Conservation (phyloP, 2,329 filamentous ascomycete genomes). For the Arthrobotrys megalospora region DNA sequence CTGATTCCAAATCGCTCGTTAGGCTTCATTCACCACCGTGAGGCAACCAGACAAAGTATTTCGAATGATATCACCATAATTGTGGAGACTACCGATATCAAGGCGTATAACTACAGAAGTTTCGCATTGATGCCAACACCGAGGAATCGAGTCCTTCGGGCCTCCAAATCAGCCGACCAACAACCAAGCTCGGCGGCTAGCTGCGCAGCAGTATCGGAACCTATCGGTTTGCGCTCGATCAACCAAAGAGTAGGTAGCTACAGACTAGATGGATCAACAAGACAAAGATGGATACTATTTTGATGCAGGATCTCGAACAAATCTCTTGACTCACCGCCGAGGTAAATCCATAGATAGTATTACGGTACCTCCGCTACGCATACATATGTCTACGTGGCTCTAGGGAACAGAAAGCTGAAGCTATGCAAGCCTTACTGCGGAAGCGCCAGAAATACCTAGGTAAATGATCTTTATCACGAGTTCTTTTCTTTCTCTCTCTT, state of each 20-base stretch:
- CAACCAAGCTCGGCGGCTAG: background rate
- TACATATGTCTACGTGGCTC: slow-evolving; percentile 46
- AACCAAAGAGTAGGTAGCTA: background rate
- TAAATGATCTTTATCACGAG: slow-evolving; percentile 33
- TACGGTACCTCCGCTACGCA: slow-evolving; percentile 44
- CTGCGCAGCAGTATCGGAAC: slow-evolving; percentile 20
- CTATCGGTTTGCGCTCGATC: slow-evolving; percentile 8
- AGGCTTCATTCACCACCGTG: slow-evolving; percentile 43
- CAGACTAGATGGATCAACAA: background rate
- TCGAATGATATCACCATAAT: slow-evolving; percentile 31
- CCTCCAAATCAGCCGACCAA: slow-evolving; percentile 23
- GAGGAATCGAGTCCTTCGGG: slow-evolving; percentile 30
- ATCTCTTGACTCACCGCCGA: slow-evolving; percentile 40
- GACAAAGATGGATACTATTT: slow-evolving; percentile 15
- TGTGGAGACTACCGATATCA: slow-evolving; percentile 8
- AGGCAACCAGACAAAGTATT: slow-evolving; percentile 35
- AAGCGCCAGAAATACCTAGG: slow-evolving; percentile 10
- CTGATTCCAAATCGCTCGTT: slow-evolving; percentile 48
- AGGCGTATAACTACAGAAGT: slow-evolving; percentile 19
- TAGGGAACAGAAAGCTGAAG: slow-evolving; percentile 15
- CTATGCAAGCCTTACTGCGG: slow-evolving; percentile 3
- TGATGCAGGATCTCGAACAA: slow-evolving; percentile 41
- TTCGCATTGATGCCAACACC: slow-evolving; percentile 26
- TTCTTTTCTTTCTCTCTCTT: background rate
- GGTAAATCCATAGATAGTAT: background rate